These are phyloP conservation scores for Bidens hawaiensis DNA, from an alignment of 140 eudicot genomes.

Conservation along the genomic window DNA sequence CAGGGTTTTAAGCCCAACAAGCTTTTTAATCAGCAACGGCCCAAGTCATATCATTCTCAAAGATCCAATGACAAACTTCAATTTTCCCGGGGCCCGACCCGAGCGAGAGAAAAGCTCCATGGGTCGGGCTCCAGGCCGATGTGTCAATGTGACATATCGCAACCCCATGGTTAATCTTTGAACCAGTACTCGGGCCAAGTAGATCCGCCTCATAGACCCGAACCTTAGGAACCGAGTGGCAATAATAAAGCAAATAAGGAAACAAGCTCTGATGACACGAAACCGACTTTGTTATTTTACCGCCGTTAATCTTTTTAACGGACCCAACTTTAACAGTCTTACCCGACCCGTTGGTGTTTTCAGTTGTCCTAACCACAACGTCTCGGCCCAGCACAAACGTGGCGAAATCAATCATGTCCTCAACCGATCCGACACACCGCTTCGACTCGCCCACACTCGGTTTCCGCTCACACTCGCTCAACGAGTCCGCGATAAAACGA, in stretches of 20 bases:
- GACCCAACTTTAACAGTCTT: slow-evolving; percentile 56
- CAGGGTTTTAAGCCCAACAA: slow-evolving; percentile 3
- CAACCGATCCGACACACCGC: slow-evolving; percentile 81
- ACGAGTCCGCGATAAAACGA: slow-evolving; percentile 29
- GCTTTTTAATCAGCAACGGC: slow-evolving; percentile 60
- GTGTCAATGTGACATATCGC: slow-evolving; percentile 95
- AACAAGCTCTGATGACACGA: slow-evolving; percentile 91
- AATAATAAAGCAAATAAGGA: slow-evolving; percentile 85
- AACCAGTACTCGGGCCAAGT: slow-evolving; percentile 50
- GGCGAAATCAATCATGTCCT: slow-evolving; percentile 96
- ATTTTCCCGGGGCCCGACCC: slow-evolving; percentile 93
- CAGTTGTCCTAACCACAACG: slow-evolving; percentile 68
- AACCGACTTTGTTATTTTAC: slow-evolving; percentile 74
- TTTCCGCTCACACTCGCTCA: slow-evolving; percentile 75
- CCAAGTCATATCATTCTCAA: slow-evolving; percentile 96
- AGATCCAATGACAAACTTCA: slow-evolving; percentile 98
- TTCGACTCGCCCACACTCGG: slow-evolving; percentile 96
- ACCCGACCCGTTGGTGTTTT: slow-evolving; percentile 60
- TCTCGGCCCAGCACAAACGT: slow-evolving; percentile 72
- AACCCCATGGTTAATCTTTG: slow-evolving; percentile 80
- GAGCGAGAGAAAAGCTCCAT: slow-evolving; percentile 79
- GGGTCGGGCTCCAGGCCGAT: slow-evolving; percentile 79
- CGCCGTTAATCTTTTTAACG: slow-evolving; percentile 76
- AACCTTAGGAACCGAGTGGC: slow-evolving; percentile 95
- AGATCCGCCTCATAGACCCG: slow-evolving; percentile 94